These are phyloP conservation scores for Penicillium robsamsonii DNA, from an alignment of 495 filamentous ascomycete species.

Conservation along the genomic window DNA sequence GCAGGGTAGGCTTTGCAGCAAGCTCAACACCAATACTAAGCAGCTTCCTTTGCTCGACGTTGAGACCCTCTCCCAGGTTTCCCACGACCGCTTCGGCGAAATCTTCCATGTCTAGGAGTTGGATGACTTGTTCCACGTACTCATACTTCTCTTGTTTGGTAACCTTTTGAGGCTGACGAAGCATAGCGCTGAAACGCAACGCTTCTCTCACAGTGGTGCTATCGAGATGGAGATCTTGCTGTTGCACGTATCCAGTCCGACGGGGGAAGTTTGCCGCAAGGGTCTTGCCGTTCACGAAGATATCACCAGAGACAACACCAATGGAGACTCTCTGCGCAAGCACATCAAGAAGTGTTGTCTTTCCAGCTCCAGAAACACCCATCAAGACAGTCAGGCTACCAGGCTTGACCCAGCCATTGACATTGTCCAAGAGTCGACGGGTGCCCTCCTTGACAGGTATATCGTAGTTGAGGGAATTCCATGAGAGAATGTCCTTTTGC, in stretches of 20 bases:
- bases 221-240: conserved; percentile 86
- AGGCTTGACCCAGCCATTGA: conserved; percentile 64
- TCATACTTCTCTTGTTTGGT: conserved; percentile 43
- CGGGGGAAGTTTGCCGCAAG: conserved; percentile 76
- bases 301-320: conserved; percentile 50
- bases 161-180: conserved; percentile 65
- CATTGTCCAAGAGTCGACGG: conserved; percentile 55
- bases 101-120: conserved; percentile 45
- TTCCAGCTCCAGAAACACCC: conserved; percentile 59
- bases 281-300: conserved; percentile 48
- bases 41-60: conserved; percentile 87
- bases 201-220: conserved; percentile 83
- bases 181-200: conserved; percentile 76
- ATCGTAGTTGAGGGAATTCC: conserved; percentile 67
- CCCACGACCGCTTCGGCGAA: conserved; percentile 44
- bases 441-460: conserved; percentile 57
- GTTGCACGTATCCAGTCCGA: conserved; percentile 90
- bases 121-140: conserved; percentile 49
- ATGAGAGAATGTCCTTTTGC: conserved; percentile 62
- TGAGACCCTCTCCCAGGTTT: conserved; percentile 58
- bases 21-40: conserved; percentile 88
- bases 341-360: conserved; percentile 62
- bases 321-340: conserved; percentile 53
- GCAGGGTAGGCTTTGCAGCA: conserved; percentile 77
- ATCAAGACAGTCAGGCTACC: conserved; percentile 65